These are phyloP conservation scores for Isabelozyma rhagii DNA, from an alignment of 805 yeast species.

Conservation along the genomic window DNA sequence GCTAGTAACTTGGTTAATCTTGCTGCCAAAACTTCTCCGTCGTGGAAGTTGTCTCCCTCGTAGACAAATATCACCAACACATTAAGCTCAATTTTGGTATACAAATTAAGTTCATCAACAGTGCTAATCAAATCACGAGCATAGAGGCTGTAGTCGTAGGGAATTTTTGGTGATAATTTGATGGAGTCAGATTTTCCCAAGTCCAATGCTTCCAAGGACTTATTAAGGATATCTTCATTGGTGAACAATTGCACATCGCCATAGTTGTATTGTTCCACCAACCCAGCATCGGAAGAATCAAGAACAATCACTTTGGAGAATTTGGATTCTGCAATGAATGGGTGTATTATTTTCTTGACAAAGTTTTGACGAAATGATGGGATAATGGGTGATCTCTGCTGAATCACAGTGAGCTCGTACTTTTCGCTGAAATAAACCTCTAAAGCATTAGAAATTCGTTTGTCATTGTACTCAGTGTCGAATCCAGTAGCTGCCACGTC, in stretches of 20 bases:
- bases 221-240: slow-evolving; percentile 28
- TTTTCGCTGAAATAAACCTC: slow-evolving; percentile 56
- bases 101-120: slow-evolving; percentile 1
- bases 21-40: slow-evolving; percentile 55
- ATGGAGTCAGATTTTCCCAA: slow-evolving; percentile 10
- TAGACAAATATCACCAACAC: slow-evolving; percentile 63
- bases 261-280: slow-evolving; percentile 21
- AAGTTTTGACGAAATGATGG: slow-evolving; percentile 56
- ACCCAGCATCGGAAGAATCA: slow-evolving; percentile 72
- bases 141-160: slow-evolving; percentile 10
- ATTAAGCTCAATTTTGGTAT: slow-evolving; percentile 16
- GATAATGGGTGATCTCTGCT: slow-evolving; percentile 82
- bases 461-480: background rate
- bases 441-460: slow-evolving; percentile 54
- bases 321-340: slow-evolving; percentile 40
- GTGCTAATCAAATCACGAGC: slow-evolving; percentile 3
- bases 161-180: background rate
- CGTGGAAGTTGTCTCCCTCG: slow-evolving; percentile 85
- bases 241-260: slow-evolving; percentile 24
- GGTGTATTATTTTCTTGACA: slow-evolving; percentile 47
- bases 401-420: slow-evolving; percentile 55
- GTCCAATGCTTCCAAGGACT: slow-evolving; percentile 26
- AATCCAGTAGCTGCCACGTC: slow-evolving; percentile 35
- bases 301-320: slow-evolving; percentile 52
- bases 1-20: slow-evolving; percentile 23